Evolutionary conservation across 129 eudicot genomes (phyloP).

Genomic region (Tagetes erecta): DNA sequence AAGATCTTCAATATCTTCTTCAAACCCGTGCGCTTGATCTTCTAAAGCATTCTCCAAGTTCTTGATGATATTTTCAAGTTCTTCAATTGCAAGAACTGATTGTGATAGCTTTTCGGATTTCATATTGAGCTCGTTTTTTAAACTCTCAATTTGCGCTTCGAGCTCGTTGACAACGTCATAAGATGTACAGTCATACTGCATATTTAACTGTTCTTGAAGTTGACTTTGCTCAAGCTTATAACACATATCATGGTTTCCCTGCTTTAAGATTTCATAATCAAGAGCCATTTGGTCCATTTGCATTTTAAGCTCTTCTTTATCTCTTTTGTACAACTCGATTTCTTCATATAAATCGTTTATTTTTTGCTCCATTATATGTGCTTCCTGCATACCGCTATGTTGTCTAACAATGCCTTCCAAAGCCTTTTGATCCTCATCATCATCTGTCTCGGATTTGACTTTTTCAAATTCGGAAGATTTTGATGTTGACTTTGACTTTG

Average conservation of each 20-base stretch:
- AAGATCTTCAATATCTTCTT: slow-evolving; percentile 76
- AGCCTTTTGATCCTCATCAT: slow-evolving; percentile 87
- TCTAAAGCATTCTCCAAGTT: slow-evolving; percentile 73
- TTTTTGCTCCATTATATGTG: slow-evolving; percentile 69
- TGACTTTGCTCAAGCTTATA: slow-evolving; percentile 73
- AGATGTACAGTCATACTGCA: slow-evolving; percentile 75
- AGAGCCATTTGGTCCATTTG: slow-evolving; percentile 96
- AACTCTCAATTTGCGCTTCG: slow-evolving; percentile 50
- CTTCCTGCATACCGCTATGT: slow-evolving; percentile 63
- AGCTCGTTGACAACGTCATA: slow-evolving; percentile 51
- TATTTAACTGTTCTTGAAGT: slow-evolving; percentile 75
- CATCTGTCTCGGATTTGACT: slow-evolving; percentile 36
- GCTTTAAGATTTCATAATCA: slow-evolving; percentile 93
- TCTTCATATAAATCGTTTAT: slow-evolving; percentile 70
- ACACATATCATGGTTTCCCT: slow-evolving; percentile 77
- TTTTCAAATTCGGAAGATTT: slow-evolving; percentile 31
- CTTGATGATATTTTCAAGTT: slow-evolving; percentile 58
- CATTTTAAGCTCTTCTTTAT: slow-evolving; percentile 83
- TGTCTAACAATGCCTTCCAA: slow-evolving; percentile 78
- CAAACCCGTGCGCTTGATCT: slow-evolving; percentile 66
- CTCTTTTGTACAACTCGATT: slow-evolving; percentile 70
- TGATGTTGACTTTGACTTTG: slow-evolving; percentile 30
- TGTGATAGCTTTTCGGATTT: slow-evolving; percentile 48
- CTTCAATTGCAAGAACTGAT: slow-evolving; percentile 42
- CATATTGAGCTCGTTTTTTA: slow-evolving; percentile 46